phyloP scores from a whole-genome alignment of 306 rosid species.

The Acacia crassicarpa region DNA sequence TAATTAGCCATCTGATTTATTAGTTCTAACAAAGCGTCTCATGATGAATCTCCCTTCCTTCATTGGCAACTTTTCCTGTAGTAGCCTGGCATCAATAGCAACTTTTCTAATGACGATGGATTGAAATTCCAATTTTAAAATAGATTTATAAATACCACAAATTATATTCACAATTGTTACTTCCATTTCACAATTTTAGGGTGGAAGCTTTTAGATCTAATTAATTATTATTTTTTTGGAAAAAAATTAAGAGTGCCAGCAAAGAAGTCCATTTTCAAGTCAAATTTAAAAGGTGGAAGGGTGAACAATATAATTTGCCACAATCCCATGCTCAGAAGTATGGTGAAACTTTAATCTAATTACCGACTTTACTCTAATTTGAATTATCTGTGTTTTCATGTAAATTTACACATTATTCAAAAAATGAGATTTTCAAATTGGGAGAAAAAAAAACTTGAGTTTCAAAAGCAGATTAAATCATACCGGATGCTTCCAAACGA shows the following conservation, averaged over 20 bases:
- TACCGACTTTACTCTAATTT: neutral
- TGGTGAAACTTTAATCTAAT: neutral
- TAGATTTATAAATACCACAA: neutral
- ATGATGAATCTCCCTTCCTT: neutral
- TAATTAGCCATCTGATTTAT: no score
- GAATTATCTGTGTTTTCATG: neutral
- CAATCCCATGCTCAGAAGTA: neutral
- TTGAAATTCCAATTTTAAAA: neutral
- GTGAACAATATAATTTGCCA: neutral
- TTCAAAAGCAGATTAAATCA: neutral
- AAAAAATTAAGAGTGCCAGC: no score
- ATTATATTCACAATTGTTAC: neutral
- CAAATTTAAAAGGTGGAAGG: neutral
- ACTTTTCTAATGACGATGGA: neutral
- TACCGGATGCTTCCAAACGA: neutral
- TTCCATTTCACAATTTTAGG: neutral
- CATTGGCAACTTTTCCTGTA: neutral
- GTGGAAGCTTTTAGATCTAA: no score
- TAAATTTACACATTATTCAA: neutral
- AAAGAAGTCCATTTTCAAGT: no score
- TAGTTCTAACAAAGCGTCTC: no score
- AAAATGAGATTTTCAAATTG: no score
- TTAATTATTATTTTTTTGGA: no score
- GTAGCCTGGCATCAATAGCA: neutral
- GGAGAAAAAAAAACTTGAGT: neutral